Evolutionary conservation across 345 rosid genomes (phyloP), one percentile per base, ranked within the genome.

Genomic region (Noccaea caerulescens): DNA sequence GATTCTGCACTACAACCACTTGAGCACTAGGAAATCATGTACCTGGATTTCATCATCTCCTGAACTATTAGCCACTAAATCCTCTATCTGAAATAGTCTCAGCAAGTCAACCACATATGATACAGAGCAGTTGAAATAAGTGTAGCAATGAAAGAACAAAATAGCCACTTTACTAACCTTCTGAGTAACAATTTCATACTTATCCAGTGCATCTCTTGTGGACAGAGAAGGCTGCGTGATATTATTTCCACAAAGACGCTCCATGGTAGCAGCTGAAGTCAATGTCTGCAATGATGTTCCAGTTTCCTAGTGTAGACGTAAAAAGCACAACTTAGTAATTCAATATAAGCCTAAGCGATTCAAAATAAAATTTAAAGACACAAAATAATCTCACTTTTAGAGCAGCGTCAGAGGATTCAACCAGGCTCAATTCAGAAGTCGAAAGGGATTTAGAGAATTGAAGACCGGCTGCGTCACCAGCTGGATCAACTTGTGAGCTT

Each of bases 1-100:
- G 9, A 65, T 45, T 47, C 56, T 20, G 10, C 63, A 39, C n/a
- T 25, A 18, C 10, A 68, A 23, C 42, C 33, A 36, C 50, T 68
- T 46, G n/a, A 46, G 55, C 34, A 63, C 18, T 13, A 76, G 36
- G 34, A 39, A 41, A 63, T 41, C 55, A 63, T 77, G 37, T 81
- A 94, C 99, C 99, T 91, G 97, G 72, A 89, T 77, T 71, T 92
- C 99, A 55, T 81, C 83, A 82, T 90, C 98, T 71, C 87, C 83
- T 14, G 83, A 84, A 69, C 85, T 92, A 71, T 68, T 79, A n/a
- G 83, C 72, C 66, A 88, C 86, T 79, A 88, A 79, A 52, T 84
- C 82, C 76, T 94, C 99, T 85, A 94, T 78, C 98, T 94, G 88
- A 68, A 81, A 79, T 33, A 71, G 82, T 61, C 63, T 43, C 10